Evolutionary conservation across 768 basidiomycete species (phyloP).

Genomic region (Phaffia tasmanica): DNA sequence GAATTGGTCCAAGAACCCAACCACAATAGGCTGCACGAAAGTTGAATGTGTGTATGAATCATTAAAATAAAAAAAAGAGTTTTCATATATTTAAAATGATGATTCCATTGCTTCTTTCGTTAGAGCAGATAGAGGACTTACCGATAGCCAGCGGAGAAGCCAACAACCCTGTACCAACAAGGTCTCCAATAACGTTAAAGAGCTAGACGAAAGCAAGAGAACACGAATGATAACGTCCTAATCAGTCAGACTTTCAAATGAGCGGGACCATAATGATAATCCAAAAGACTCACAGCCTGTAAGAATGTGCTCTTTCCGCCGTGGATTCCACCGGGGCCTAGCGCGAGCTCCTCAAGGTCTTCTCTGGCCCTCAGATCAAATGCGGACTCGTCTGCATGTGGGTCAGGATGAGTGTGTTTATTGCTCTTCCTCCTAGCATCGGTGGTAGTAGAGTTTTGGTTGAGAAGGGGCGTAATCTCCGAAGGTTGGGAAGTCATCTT

Average conservation of each 20-base stretch:
- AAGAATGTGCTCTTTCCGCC: slow-evolving; percentile 13
- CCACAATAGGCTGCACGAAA: slow-evolving; percentile 68
- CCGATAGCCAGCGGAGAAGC: slow-evolving; percentile 80
- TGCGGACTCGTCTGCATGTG: no score
- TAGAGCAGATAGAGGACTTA: background rate
- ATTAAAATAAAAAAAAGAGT: background rate
- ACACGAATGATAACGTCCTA: background rate
- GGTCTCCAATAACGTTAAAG: slow-evolving; percentile 69
- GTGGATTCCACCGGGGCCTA: background rate
- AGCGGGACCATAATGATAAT: background rate
- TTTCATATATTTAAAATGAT: no score
- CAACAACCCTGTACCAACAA: slow-evolving; percentile 82
- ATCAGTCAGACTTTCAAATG: background rate
- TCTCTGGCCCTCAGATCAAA: no score
- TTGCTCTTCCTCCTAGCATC: no score
- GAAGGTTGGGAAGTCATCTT: no score
- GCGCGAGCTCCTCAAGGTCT: no score
- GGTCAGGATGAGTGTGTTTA: no score
- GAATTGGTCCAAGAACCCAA: slow-evolving; percentile 64
- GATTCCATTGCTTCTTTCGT: background rate
- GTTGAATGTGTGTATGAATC: background rate
- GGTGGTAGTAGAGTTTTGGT: no score
- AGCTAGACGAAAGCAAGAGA: background rate
- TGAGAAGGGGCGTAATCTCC: no score
- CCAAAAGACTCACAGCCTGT: slow-evolving; percentile 11